Evolutionary conservation across 1,284 basidiomycete genomes (phyloP), one percentile per base, ranked within the genome.

Genomic region (Ceratobasidium sp.): DNA sequence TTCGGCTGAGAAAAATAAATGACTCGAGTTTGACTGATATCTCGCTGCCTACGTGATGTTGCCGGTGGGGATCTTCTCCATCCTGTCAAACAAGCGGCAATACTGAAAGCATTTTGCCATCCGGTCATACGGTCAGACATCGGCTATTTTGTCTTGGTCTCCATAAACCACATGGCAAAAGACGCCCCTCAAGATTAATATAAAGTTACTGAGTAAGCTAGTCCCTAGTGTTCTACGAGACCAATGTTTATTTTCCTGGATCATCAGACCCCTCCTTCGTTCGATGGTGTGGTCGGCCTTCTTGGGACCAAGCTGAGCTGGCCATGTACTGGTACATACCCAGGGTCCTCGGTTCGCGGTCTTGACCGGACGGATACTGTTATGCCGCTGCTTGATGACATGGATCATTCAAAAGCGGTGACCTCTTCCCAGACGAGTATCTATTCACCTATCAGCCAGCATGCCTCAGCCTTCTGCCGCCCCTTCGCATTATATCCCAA

Each of bases 401-500:
- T 24, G 22, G 22, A 11, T 1, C 22, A n/a, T 19, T 53, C 24
- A 19, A 53, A 53, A 53, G 51, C 9, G 51, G 6, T 24, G 51
- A 53, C 16, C 24, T 24, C 22, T 24, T n/a, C 51, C 51, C 22
- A 19, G 9, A 24, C 46, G 51, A 34, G 34, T 53, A n/a, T 53
- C 22, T 6, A 24, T n/a, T 11, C 46, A 24, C 51, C 34, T 34
- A 34, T 34, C 34, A 34, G 34, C 34, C 34, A 34, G 34, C 34
- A 65, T 65, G 63, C 46, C 63, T 14, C 63, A 48, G 14, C 27
- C 43, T 22, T 49, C 63, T 13, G 37, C 31, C 4, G 19, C 63
- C 19, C 63, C 63, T 46, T 46, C 63, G n/a, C 63, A 65, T n/a
- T 65, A 49, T 29, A 65, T 65, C 2, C 63, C 63, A 24, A 39